Conservation (phyloP, 2,329 filamentous ascomycete species). For the Alternaria arborescens region DNA sequence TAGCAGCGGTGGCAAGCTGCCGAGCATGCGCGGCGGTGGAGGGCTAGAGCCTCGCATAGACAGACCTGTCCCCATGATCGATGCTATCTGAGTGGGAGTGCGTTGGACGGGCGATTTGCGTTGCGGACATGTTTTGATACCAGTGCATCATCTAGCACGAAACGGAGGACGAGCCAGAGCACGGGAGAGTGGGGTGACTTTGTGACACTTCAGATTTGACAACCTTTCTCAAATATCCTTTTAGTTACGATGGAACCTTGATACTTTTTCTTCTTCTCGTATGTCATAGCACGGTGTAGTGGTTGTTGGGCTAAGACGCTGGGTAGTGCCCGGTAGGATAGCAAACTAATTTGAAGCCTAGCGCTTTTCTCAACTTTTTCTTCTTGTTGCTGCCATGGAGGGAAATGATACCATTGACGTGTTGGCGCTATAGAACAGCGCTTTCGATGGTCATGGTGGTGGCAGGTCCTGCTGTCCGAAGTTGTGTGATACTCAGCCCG, state of each 20-base stretch:
- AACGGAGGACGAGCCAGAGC: conserved; percentile 20
- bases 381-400: conserved; percentile 10
- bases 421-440: background rate
- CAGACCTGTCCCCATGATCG: conserved; percentile 34
- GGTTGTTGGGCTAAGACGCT: conserved; percentile 28
- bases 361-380: conserved; percentile 13
- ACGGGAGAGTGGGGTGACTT: conserved; percentile 18
- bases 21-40: background rate
- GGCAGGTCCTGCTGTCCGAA: too few species aligned
- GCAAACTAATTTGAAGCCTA: conserved; percentile 35
- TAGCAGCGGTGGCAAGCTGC: conserved; percentile 37
- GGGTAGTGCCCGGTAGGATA: conserved; percentile 31
- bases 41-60: conserved; percentile 32
- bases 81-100: conserved; percentile 28
- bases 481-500: too few species aligned
- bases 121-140: conserved; percentile 48
- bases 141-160: conserved; percentile 49
- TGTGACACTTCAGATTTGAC: conserved; percentile 39
- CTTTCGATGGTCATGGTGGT: background rate
- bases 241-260: conserved; percentile 44
- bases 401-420: background rate
- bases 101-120: conserved; percentile 6
- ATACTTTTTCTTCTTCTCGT: conserved; percentile 41
- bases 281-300: conserved; percentile 41
- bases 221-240: conserved; percentile 46